phyloP scores from a whole-genome alignment of 106 monocot genomes.

The Phalaenopsis equestris region DNA sequence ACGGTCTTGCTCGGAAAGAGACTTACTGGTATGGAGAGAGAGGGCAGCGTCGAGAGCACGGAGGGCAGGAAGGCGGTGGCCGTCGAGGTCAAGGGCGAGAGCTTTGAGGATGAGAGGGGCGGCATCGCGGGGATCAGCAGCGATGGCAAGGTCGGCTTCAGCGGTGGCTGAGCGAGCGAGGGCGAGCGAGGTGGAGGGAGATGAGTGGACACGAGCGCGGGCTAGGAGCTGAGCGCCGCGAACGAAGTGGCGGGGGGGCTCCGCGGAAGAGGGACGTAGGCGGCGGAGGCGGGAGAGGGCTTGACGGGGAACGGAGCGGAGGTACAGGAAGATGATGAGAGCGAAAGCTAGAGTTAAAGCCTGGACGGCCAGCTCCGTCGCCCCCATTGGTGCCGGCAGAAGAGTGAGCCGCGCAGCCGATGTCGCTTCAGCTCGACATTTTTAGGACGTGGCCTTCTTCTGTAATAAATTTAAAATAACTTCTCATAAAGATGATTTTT shows the following conservation, averaged over 20 bases:
- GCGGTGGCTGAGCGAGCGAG: constrained; percentile 47
- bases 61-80: constrained; percentile 53
- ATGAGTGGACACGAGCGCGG: constrained; percentile 48
- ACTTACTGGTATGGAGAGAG: constrained; percentile 42
- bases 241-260: constrained; percentile 74
- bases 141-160: constrained; percentile 60
- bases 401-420: too few relatives aligned
- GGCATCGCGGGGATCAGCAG: constrained; percentile 69
- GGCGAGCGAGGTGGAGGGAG: constrained; percentile 15
- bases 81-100: constrained; percentile 66
- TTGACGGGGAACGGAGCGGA: constrained; percentile 50
- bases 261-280: constrained; percentile 13
- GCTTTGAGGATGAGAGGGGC: constrained; percentile 67
- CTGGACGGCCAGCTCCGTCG: constrained; percentile 21
- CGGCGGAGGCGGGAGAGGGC: constrained; percentile 52
- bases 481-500: too few relatives aligned
- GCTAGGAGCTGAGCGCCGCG: constrained; percentile 74
- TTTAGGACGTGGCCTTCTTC: too few relatives aligned
- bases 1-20: constrained; percentile 49
- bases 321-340: constrained; percentile 27
- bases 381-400: neutral
- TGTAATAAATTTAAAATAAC: too few relatives aligned
- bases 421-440: too few relatives aligned
- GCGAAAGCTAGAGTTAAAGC: constrained; percentile 34
- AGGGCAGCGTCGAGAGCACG: constrained; percentile 74